Evolutionary conservation across 495 filamentous ascomycete species (phyloP).

Genomic region (Lasiosphaeria ovina): DNA sequence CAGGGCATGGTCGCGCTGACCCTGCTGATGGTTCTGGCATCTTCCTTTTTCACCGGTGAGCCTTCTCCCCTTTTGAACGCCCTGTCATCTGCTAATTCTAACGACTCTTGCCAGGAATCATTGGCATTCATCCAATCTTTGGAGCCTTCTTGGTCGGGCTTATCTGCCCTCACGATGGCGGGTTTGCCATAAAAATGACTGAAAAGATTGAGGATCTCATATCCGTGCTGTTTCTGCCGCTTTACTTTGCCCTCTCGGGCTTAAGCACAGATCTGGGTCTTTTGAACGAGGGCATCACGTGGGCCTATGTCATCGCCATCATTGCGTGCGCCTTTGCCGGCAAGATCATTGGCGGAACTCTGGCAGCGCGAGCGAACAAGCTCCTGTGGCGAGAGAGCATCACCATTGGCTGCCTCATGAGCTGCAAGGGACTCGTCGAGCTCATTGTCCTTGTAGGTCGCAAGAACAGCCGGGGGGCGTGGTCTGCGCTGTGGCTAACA

Average conservation of each 20-base stretch:
- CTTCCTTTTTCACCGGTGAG: slow-evolving; percentile 86
- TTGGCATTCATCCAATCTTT: slow-evolving; percentile 86
- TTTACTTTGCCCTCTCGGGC: slow-evolving; percentile 94
- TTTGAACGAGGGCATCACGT: slow-evolving; percentile 76
- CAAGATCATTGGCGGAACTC: slow-evolving; percentile 81
- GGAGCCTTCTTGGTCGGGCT: slow-evolving; percentile 84
- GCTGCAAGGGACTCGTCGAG: slow-evolving; percentile 94
- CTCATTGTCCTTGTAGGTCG: slow-evolving; percentile 83
- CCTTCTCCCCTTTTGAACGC: background rate
- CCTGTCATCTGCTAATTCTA: background rate
- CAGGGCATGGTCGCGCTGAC: slow-evolving; percentile 84
- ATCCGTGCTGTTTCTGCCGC: slow-evolving; percentile 80
- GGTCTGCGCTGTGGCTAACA: slow-evolving; percentile 20
- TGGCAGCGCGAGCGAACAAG: slow-evolving; percentile 74
- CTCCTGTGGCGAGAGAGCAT: slow-evolving; percentile 92
- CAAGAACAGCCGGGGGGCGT: background rate
- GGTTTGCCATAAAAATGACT: slow-evolving; percentile 90
- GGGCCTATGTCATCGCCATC: slow-evolving; percentile 89
- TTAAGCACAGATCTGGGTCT: slow-evolving; percentile 86
- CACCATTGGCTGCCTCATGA: slow-evolving; percentile 91
- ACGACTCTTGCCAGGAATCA: slow-evolving; percentile 55
- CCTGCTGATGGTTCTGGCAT: slow-evolving; percentile 72
- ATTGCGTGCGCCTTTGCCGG: slow-evolving; percentile 78
- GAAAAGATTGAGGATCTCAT: slow-evolving; percentile 97
- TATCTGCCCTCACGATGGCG: slow-evolving; percentile 91